These are phyloP conservation scores for Begonia masoniana DNA, from an alignment of 306 rosid species.

Conservation along the genomic window DNA sequence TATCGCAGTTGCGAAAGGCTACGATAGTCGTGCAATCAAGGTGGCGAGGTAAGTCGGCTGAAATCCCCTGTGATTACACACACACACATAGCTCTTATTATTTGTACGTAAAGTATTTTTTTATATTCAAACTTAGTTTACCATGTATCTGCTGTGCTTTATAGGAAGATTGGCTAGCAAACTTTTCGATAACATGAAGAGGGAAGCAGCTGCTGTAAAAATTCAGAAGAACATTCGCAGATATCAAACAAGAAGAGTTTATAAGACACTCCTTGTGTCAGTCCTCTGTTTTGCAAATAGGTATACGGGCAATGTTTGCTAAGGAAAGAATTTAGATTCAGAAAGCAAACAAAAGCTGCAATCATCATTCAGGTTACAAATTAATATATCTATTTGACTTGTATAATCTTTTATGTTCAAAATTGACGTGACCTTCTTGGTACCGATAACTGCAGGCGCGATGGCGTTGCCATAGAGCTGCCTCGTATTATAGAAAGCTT, in stretches of 20 bases:
- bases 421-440: neutral
- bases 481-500: slow-evolving; percentile 57
- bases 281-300: slow-evolving; percentile 72
- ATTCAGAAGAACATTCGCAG: slow-evolving; percentile 66
- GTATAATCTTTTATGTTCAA: slow-evolving; percentile 4
- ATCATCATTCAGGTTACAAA: slow-evolving; percentile 54
- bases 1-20: slow-evolving; percentile 57
- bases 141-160: slow-evolving; percentile 18
- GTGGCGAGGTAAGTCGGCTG: slow-evolving; percentile 69
- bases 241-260: slow-evolving; percentile 44
- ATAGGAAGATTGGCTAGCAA: slow-evolving; percentile 80
- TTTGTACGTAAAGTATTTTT: too few relatives aligned
- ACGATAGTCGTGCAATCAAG: slow-evolving; percentile 54
- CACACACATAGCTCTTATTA: too few relatives aligned
- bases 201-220: slow-evolving; percentile 65
- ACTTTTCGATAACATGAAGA: slow-evolving; percentile 47
- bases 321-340: slow-evolving; percentile 55
- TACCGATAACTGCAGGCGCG: slow-evolving; percentile 47
- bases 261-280: slow-evolving; percentile 40
- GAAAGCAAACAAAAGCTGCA: slow-evolving; percentile 69
- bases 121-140: slow-evolving; percentile 7
- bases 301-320: slow-evolving; percentile 77
- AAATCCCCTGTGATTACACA: neutral
- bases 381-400: slow-evolving; percentile 11
- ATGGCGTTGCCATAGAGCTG: slow-evolving; percentile 74